Conservation (phyloP, 371 early-diverging fungal genomes). For the Thermomucor indicae-seudaticae region DNA sequence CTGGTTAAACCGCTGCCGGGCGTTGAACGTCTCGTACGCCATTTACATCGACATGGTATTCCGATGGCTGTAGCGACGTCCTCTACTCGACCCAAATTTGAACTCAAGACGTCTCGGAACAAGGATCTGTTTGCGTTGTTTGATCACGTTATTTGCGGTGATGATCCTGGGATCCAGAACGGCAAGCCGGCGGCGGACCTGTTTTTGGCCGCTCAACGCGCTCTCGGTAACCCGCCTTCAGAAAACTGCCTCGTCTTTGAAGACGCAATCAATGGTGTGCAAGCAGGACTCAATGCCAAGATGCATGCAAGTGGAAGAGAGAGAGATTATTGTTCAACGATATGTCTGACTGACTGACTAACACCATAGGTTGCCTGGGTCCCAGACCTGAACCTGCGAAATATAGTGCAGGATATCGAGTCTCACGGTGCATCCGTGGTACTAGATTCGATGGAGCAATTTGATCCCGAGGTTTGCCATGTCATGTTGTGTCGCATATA, state of each 20-base stretch:
- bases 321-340: neutral
- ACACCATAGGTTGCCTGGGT: slow-evolving; percentile 67
- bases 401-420: slow-evolving; percentile 19
- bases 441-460: slow-evolving; percentile 60
- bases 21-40: slow-evolving; percentile 69
- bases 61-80: slow-evolving; percentile 92
- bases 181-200: slow-evolving; percentile 93
- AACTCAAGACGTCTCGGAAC: slow-evolving; percentile 70
- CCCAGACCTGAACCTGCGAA: slow-evolving; percentile 63
- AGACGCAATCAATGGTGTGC: slow-evolving; percentile 81
- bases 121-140: slow-evolving; percentile 75
- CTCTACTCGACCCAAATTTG: slow-evolving; percentile 67
- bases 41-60: slow-evolving; percentile 69
- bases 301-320: slow-evolving; percentile 60
- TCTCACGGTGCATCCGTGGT: slow-evolving; percentile 48
- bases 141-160: slow-evolving; percentile 79
- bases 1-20: slow-evolving; percentile 65
- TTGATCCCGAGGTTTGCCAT: slow-evolving; percentile 56
- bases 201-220: slow-evolving; percentile 69
- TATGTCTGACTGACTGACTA: neutral
- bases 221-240: slow-evolving; percentile 45
- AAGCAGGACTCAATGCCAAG: slow-evolving; percentile 78
- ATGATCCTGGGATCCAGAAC: slow-evolving; percentile 70
- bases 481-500: neutral
- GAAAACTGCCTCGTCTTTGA: slow-evolving; percentile 89